Conservation (phyloP, 208 protist genomes). For the Crithidia fasciculata region DNA sequence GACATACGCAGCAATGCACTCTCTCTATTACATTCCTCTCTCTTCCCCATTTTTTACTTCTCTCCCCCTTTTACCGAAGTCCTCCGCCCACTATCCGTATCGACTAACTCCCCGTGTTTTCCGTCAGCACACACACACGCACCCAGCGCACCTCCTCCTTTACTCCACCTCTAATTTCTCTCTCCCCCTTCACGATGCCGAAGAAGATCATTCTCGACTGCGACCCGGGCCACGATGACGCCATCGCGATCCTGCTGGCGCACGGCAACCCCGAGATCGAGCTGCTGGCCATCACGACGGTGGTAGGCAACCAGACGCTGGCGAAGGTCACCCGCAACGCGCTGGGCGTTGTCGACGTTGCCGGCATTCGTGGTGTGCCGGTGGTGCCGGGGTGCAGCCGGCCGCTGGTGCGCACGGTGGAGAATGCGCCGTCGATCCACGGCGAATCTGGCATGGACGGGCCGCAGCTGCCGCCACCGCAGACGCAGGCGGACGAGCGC, state of each 20-base stretch:
- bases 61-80: no score
- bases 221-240: conserved; percentile 87
- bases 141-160: no score
- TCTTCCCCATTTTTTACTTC: no score
- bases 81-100: no score
- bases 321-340: conserved; percentile 83
- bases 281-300: conserved; percentile 81
- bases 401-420: conserved; percentile 48
- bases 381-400: conserved; percentile 51
- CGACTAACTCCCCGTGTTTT: no score
- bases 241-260: conserved; percentile 80
- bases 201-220: conserved; percentile 83
- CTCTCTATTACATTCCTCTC: no score
- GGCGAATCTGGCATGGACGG: conserved; percentile 68
- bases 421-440: conserved; percentile 63
- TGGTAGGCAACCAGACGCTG: conserved; percentile 83
- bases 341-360: conserved; percentile 42
- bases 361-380: conserved; percentile 37
- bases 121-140: no score
- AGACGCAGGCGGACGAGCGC: conserved; percentile 37
- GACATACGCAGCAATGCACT: no score
- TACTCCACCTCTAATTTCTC: no score
- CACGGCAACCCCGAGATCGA: conserved; percentile 65
- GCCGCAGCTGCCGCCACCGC: conserved; percentile 30
- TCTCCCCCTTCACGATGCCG: conserved; percentile 30